Percentiles rank a stretch among this genome's conserved stretches.
These are phyloP conservation scores for Staphylotrichum longicolle DNA, from an alignment of 495 filamentous ascomycete genomes.

Conservation along the genomic window DNA sequence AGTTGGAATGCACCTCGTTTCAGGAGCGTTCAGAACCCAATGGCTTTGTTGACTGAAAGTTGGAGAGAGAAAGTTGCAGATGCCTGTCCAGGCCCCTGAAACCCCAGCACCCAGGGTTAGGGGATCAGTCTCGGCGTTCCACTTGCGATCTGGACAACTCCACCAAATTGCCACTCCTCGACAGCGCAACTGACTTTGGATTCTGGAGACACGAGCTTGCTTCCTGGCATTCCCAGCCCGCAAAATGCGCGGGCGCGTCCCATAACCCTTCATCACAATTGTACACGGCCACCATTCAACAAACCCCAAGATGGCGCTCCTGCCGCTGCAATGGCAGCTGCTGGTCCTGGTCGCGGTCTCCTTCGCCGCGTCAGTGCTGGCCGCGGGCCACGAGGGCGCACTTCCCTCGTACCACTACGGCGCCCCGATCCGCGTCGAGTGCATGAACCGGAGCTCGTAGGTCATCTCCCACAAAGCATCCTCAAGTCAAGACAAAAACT, in stretches of 20 bases:
- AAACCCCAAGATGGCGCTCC: conserved; percentile 1
- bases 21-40: too few relatives aligned
- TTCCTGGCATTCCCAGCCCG: conserved; percentile 11
- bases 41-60: too few relatives aligned
- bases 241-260: conserved; percentile 18
- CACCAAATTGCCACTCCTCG: too few relatives aligned
- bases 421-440: conserved; percentile 50
- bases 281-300: background rate
- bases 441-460: conserved; percentile 57
- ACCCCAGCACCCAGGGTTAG: too few relatives aligned
- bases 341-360: conserved; percentile 3
- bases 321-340: conserved; percentile 1
- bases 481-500: too few relatives aligned
- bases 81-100: too few relatives aligned
- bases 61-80: too few relatives aligned
- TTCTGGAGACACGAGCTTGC: background rate
- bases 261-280: background rate
- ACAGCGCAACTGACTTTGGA: background rate
- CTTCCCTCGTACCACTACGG: conserved; percentile 51
- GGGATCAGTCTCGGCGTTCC: too few relatives aligned
- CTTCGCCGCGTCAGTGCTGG: conserved; percentile 16
- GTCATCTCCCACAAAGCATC: conserved; percentile 13
- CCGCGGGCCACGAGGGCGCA: conserved; percentile 24
- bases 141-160: background rate
- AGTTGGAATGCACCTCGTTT: too few relatives aligned